Percentiles rank a stretch among this genome's conserved stretches.
phyloP scores from a whole-genome alignment of 2,329 filamentous ascomycete species.

The Lasiodiplodia gonubiensis region DNA sequence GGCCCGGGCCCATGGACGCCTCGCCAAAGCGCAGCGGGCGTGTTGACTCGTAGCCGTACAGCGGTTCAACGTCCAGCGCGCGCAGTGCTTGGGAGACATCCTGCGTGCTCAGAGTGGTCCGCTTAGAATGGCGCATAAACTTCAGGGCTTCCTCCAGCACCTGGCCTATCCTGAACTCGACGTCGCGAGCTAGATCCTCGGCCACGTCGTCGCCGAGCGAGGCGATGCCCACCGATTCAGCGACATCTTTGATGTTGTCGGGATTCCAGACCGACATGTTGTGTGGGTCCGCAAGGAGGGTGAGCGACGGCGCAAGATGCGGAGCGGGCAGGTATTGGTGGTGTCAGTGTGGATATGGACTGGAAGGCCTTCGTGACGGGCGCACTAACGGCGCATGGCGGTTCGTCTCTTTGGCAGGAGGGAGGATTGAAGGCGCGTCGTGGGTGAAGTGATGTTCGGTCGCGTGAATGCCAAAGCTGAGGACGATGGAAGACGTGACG shows the following conservation, averaged over 20 bases:
- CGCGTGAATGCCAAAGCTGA: not conserved
- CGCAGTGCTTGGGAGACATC: constrained; percentile 87
- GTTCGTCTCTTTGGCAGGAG: not conserved
- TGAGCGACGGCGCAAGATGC: not conserved
- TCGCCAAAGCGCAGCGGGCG: constrained; percentile 89
- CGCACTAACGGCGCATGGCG: constrained; percentile 15
- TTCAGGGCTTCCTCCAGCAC: constrained; percentile 93
- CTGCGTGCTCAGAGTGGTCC: constrained; percentile 85
- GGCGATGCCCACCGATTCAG: constrained; percentile 90
- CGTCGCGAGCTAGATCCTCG: constrained; percentile 86
- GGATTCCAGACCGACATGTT: constrained; percentile 80
- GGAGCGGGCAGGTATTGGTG: not conserved
- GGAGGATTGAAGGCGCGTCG: not conserved
- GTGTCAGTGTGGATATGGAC: not conserved
- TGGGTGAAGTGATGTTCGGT: no score
- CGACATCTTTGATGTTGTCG: constrained; percentile 94
- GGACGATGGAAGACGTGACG: not conserved
- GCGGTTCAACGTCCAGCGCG: constrained; percentile 88
- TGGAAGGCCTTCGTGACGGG: not conserved
- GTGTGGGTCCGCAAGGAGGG: not conserved
- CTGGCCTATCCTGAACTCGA: constrained; percentile 93
- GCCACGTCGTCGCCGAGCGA: constrained; percentile 83
- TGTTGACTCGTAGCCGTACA: constrained; percentile 95
- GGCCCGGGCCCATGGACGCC: constrained; percentile 88
- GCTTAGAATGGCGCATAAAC: constrained; percentile 90